Percentiles rank a stretch among this genome's conserved stretches.
Conservation (phyloP, 495 filamentous ascomycete genomes). For the Lasiosphaeriaceae sp. region DNA sequence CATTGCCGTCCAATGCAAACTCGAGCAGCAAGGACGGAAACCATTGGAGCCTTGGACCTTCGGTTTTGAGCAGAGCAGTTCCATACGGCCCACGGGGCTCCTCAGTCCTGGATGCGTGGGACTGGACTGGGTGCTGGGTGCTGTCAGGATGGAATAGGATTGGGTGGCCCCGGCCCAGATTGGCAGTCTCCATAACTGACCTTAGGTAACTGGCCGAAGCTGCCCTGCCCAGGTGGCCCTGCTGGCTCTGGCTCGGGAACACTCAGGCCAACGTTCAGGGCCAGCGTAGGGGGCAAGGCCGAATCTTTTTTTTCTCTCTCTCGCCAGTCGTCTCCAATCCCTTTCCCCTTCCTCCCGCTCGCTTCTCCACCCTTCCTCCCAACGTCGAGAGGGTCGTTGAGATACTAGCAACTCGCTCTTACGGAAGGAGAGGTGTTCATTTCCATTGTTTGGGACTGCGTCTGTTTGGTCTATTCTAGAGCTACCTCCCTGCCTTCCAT, state of each 20-base stretch:
- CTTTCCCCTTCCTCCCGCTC: slow-evolving; percentile 7
- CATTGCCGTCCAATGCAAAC: no score
- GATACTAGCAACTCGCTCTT: not conserved
- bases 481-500: not conserved
- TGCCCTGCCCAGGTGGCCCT: no score
- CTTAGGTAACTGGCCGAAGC: not conserved
- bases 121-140: not conserved
- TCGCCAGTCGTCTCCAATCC: slow-evolving; percentile 14
- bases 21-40: no score
- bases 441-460: not conserved
- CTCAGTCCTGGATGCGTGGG: no score
- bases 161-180: not conserved
- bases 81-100: no score
- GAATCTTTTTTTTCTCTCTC: slow-evolving; percentile 18
- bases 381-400: slow-evolving; percentile 16
- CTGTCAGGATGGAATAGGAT: not conserved
- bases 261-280: slow-evolving; percentile 8
- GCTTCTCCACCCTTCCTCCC: slow-evolving; percentile 17
- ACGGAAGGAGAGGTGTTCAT: not conserved
- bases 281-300: slow-evolving; percentile 7
- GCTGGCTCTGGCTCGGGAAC: not conserved
- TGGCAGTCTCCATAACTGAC: not conserved
- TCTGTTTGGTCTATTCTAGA: not conserved
- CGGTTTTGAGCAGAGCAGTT: no score
- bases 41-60: no score